Conservation (phyloP, 2,329 filamentous ascomycete species). For the Cadophora luteo-olivacea region DNA sequence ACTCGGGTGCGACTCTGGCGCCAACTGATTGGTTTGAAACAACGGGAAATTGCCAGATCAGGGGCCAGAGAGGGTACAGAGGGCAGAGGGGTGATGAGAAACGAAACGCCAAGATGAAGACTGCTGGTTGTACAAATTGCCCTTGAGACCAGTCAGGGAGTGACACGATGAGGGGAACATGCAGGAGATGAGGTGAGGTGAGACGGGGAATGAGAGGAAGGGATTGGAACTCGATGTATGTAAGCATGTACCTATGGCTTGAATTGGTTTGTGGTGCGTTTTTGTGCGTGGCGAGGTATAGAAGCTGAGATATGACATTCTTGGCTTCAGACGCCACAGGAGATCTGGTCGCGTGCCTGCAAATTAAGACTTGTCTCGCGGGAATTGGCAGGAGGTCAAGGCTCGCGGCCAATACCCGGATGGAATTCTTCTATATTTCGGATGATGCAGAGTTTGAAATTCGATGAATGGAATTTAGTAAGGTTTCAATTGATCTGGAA, state of each 20-base stretch:
- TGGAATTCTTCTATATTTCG: too few species aligned
- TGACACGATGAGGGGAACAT: constrained; percentile 4
- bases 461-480: too few species aligned
- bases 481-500: too few species aligned
- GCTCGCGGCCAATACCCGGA: too few species aligned
- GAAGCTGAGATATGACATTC: neutral
- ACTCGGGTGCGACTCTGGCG: neutral
- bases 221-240: neutral
- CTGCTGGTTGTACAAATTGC: neutral
- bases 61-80: too few species aligned
- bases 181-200: constrained; percentile 10
- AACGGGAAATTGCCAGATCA: constrained; percentile 16
- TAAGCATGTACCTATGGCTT: neutral
- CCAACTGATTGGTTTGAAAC: constrained; percentile 5
- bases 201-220: neutral
- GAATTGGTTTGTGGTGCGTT: neutral
- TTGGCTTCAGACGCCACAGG: neutral
- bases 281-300: neutral
- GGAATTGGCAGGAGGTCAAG: neutral
- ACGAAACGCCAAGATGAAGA: neutral
- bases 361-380: neutral
- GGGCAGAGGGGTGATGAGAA: neutral
- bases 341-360: constrained; percentile 3
- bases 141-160: neutral
- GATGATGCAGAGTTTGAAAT: too few species aligned